These are phyloP conservation scores for Balamuthia mandrillaris DNA, from an alignment of 208 protist genomes.

Conservation along the genomic window DNA sequence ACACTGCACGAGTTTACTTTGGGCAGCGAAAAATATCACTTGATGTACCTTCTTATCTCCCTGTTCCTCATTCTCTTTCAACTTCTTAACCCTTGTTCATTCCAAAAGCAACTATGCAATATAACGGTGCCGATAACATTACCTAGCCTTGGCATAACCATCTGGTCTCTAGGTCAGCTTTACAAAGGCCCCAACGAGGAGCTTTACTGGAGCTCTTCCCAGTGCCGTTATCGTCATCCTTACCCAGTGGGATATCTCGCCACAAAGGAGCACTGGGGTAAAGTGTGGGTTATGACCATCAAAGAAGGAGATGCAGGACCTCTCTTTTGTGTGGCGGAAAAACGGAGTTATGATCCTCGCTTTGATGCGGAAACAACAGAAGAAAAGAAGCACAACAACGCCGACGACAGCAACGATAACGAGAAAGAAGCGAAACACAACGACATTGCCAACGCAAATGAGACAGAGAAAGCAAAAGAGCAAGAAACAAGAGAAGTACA, in stretches of 20 bases:
- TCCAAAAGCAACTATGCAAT: too few relatives aligned
- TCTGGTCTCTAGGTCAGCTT: constrained; percentile 28
- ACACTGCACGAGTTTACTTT: too few relatives aligned
- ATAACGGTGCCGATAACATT: neutral
- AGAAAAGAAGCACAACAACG: neutral
- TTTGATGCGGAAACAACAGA: neutral
- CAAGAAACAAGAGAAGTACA: neutral
- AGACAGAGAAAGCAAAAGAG: neutral
- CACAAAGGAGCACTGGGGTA: neutral
- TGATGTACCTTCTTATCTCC: too few relatives aligned
- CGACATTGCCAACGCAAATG: neutral
- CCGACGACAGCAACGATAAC: neutral
- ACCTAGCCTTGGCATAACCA: neutral
- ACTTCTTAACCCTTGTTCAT: too few relatives aligned
- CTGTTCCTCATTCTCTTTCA: too few relatives aligned
- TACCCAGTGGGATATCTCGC: constrained; percentile 26
- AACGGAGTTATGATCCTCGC: neutral
- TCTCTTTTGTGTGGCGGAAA: neutral
- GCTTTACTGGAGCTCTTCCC: constrained; percentile 1
- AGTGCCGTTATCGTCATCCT: constrained; percentile 26
- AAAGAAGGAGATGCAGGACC: neutral
- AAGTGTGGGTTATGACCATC: constrained; percentile 31
- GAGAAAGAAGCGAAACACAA: neutral
- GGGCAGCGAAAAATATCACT: too few relatives aligned
- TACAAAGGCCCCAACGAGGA: neutral